Conservation (phyloP, 2,329 filamentous ascomycete genomes). For the Ceratocystiopsis minuta region DNA sequence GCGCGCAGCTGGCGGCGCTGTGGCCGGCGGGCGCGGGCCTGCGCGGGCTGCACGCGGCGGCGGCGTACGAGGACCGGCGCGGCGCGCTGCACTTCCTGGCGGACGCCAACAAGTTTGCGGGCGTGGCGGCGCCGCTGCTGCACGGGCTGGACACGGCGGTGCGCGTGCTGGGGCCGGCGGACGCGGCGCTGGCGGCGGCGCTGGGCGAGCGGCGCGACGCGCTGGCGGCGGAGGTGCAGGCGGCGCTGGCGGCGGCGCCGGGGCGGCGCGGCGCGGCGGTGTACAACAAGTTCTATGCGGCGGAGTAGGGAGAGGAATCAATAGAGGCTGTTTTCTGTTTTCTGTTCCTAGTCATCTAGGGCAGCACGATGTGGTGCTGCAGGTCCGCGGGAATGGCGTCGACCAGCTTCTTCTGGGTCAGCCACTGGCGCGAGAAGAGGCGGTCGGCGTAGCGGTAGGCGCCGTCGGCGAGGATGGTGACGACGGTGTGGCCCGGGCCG, state of each 20-base stretch:
- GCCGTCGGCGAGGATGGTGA: conserved; percentile 86
- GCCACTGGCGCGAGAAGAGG: conserved; percentile 81
- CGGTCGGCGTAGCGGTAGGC: conserved; percentile 95
- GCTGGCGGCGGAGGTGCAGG: conserved; percentile 13
- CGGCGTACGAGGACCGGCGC: conserved; percentile 12
- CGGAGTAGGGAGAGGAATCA: neutral
- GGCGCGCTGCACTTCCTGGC: conserved; percentile 17
- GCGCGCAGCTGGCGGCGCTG: conserved; percentile 17
- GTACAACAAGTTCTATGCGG: conserved; percentile 13
- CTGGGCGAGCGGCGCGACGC: conserved; percentile 22
- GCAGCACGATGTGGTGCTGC: conserved; percentile 86
- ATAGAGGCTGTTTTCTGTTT: neutral
- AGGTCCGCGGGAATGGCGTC: conserved; percentile 67
- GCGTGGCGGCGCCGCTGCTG: conserved; percentile 19
- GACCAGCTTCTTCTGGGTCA: conserved; percentile 69
- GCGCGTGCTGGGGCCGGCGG: conserved; percentile 17
- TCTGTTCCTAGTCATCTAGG: conserved; percentile 24
- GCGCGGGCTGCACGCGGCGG: conserved; percentile 18
- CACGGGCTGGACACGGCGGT: conserved; percentile 27
- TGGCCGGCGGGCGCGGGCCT: conserved; percentile 24
- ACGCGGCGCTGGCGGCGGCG: conserved; percentile 15
- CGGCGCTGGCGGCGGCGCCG: conserved; percentile 8
- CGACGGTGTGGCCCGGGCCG: conserved; percentile 75
- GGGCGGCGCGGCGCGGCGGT: conserved; percentile 11
- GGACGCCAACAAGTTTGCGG: conserved; percentile 18